These are phyloP conservation scores for Bremia lactucae DNA, from an alignment of 352 stramenopile genomes.

Conservation along the genomic window DNA sequence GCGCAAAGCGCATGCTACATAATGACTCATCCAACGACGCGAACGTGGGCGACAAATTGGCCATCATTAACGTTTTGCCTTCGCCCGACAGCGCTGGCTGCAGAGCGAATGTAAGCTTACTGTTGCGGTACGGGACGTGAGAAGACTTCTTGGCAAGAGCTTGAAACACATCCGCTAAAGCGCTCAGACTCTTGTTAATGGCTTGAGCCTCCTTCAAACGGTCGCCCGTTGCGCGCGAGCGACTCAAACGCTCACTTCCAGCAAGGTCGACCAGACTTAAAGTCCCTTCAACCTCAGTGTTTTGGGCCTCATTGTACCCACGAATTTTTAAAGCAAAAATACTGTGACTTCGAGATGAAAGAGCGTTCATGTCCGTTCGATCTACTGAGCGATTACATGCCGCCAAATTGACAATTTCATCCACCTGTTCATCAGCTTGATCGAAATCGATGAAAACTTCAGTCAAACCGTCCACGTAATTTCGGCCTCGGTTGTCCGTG, in stretches of 20 bases:
- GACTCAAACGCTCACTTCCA: constrained; percentile 94
- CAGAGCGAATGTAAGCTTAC: constrained; percentile 98
- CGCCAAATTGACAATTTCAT: constrained; percentile 81
- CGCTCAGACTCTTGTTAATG: constrained; percentile 99
- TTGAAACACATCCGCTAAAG: constrained; percentile 97
- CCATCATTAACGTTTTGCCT: constrained; percentile 99
- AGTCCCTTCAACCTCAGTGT: constrained; percentile 86
- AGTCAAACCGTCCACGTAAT: constrained; percentile 86
- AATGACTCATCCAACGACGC: constrained; percentile 93
- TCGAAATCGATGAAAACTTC: constrained; percentile 67
- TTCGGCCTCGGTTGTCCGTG: constrained; percentile 67
- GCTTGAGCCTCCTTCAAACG: constrained; percentile 95
- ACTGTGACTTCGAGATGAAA: constrained; percentile 95
- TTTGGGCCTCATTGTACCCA: constrained; percentile 78
- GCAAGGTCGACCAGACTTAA: constrained; percentile 91
- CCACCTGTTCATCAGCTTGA: constrained; percentile 77
- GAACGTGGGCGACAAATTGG: constrained; percentile 96
- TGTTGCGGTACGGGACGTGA: constrained; percentile 97
- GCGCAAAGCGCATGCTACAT: constrained; percentile 96
- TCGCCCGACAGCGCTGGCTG: constrained; percentile 97
- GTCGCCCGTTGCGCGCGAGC: constrained; percentile 83
- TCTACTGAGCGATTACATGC: constrained; percentile 93
- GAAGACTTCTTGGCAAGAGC: constrained; percentile 92
- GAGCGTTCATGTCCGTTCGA: constrained; percentile 97
- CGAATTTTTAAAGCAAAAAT: constrained; percentile 95